A percentile compares a stretch with the other conserved stretches of the same genome.
Conservation (phyloP, 495 filamentous ascomycete genomes). For the Aspergillus nidulans region DNA sequence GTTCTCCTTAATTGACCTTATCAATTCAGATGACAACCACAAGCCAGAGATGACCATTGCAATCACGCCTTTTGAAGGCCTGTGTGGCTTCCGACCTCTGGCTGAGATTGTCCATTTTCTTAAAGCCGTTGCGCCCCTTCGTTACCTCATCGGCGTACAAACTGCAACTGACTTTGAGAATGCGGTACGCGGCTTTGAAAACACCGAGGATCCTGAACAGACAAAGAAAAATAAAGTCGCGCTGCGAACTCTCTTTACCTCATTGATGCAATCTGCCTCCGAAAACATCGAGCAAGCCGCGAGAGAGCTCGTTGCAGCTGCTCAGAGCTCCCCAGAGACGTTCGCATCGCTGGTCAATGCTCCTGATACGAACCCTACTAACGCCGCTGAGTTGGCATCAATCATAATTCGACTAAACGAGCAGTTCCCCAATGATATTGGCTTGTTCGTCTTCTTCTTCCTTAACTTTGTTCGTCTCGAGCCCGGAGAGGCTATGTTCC, state of each 20-base stretch:
- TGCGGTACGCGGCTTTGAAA: conserved; percentile 61
- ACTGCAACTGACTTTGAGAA: conserved; percentile 63
- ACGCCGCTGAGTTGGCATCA: conserved; percentile 60
- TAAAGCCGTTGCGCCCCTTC: conserved; percentile 64
- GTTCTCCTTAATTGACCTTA: neutral
- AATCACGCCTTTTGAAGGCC: conserved; percentile 89
- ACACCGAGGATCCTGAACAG: conserved; percentile 54
- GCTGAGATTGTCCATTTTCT: conserved; percentile 85
- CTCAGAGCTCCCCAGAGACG: conserved; percentile 48
- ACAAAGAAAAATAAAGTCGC: conserved; percentile 71
- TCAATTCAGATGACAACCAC: conserved; percentile 81
- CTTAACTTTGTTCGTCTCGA: conserved; percentile 76
- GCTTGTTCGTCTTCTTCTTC: conserved; percentile 75
- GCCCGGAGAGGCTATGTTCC: conserved; percentile 90
- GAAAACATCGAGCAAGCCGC: conserved; percentile 59
- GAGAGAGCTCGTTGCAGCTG: conserved; percentile 63
- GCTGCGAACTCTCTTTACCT: conserved; percentile 66
- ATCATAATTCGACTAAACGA: conserved; percentile 69
- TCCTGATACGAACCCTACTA: conserved; percentile 33
- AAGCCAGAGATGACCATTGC: conserved; percentile 99
- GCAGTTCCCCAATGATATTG: conserved; percentile 74
- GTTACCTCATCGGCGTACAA: conserved; percentile 67
- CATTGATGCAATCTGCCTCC: conserved; percentile 72
- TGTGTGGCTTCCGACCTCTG: conserved; percentile 91
- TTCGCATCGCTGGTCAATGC: conserved; percentile 36